Percentiles rank a stretch among this genome's conserved stretches.
Evolutionary conservation across 2,329 filamentous ascomycete genomes (phyloP).

Genomic region (Aspergillus sp.): DNA sequence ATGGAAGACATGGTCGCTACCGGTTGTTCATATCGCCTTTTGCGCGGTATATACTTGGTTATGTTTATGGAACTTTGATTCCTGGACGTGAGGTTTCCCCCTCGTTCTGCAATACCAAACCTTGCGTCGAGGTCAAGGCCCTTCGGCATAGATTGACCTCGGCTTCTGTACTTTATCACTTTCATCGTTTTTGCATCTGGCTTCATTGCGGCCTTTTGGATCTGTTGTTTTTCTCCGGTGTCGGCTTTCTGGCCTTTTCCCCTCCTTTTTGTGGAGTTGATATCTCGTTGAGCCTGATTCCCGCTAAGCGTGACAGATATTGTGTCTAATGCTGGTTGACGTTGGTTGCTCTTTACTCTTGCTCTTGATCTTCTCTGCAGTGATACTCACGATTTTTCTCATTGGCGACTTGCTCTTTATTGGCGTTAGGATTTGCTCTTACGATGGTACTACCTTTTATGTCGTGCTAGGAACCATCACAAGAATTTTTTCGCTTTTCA

Average conservation of each 20-base stretch:
- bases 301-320: slow-evolving; percentile 17
- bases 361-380: slow-evolving; percentile 15
- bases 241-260: slow-evolving; percentile 5
- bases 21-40: neutral
- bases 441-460: slow-evolving; percentile 22
- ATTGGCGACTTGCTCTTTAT: slow-evolving; percentile 28
- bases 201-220: neutral
- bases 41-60: neutral
- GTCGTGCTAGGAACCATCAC: slow-evolving; percentile 20
- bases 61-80: slow-evolving; percentile 6
- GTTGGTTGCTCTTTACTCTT: neutral
- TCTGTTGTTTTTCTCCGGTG: slow-evolving; percentile 9
- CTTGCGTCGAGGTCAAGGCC: slow-evolving; percentile 10
- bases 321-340: slow-evolving; percentile 10
- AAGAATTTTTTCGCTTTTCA: slow-evolving; percentile 18
- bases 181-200: slow-evolving; percentile 22
- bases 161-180: slow-evolving; percentile 32
- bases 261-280: slow-evolving; percentile 7
- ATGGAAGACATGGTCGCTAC: slow-evolving; percentile 10
- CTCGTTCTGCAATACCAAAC: neutral
- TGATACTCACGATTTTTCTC: slow-evolving; percentile 35
- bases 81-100: neutral
- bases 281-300: slow-evolving; percentile 21
- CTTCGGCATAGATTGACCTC: slow-evolving; percentile 16
- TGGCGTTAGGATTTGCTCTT: slow-evolving; percentile 31